A percentile compares a stretch with the other conserved stretches of the same genome.
phyloP scores from a whole-genome alignment of 352 stramenopile genomes.

The Pythium rhizo-oryzae region DNA sequence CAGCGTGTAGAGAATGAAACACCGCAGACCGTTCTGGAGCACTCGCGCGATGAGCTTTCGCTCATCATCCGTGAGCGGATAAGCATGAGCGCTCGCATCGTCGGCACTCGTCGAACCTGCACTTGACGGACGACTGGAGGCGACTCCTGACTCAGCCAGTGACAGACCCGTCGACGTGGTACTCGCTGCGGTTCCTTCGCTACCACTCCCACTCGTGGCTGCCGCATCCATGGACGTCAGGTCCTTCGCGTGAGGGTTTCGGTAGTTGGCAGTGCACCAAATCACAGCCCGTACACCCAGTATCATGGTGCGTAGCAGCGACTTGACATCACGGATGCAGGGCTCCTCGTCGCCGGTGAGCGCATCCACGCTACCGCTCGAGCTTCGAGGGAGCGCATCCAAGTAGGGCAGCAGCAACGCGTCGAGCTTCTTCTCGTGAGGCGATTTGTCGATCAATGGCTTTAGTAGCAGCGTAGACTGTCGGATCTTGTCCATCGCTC shows the following conservation, averaged over 20 bases:
- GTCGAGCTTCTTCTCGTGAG: conserved; percentile 80
- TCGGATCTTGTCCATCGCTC: conserved; percentile 89
- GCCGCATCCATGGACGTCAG: conserved; percentile 75
- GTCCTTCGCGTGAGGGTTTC: conserved; percentile 86
- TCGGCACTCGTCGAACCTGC: background rate
- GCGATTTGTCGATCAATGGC: conserved; percentile 47
- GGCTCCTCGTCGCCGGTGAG: conserved; percentile 69
- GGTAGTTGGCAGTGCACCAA: conserved; percentile 96
- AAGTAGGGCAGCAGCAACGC: conserved; percentile 57
- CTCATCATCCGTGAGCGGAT: conserved; percentile 93
- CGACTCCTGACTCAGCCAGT: background rate
- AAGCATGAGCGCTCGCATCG: conserved; percentile 44
- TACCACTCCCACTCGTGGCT: conserved; percentile 6
- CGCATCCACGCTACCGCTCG: conserved; percentile 38
- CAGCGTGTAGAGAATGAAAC: conserved; percentile 93
- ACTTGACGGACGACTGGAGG: conserved; percentile 10
- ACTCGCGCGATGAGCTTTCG: conserved; percentile 93
- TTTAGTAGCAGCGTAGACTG: conserved; percentile 79
- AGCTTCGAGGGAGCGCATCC: conserved; percentile 22
- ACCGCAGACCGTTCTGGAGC: conserved; percentile 92
- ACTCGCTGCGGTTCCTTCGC: background rate
- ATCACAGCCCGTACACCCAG: conserved; percentile 98
- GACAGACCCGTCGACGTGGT: conserved; percentile 2
- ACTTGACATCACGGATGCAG: conserved; percentile 91
- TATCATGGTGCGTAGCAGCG: conserved; percentile 96